These are phyloP conservation scores for Schizothecium vesticola DNA, from an alignment of 495 filamentous ascomycete species.

Conservation along the genomic window DNA sequence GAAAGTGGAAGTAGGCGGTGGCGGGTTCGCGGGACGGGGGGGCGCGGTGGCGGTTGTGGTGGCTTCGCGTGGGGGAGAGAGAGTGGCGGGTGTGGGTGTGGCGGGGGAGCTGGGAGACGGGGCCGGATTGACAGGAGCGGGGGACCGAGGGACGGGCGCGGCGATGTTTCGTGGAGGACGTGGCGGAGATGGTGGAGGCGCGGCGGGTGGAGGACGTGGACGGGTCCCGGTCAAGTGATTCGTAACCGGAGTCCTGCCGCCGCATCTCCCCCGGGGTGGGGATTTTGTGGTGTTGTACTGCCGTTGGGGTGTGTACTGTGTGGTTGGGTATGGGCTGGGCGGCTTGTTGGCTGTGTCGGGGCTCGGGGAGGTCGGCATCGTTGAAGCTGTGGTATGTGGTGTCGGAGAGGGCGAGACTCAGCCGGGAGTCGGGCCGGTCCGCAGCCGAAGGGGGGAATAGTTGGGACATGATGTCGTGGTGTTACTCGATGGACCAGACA, in stretches of 20 bases:
- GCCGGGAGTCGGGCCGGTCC: constrained; percentile 35
- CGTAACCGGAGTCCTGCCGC: constrained; percentile 48
- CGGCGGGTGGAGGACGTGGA: constrained; percentile 20
- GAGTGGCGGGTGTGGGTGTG: constrained; percentile 22
- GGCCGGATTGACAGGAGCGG: constrained; percentile 32
- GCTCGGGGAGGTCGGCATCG: constrained; percentile 36
- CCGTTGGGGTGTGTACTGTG: constrained; percentile 1
- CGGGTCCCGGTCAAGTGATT: constrained; percentile 31
- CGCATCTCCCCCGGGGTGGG: constrained; percentile 31
- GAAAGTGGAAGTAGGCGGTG: constrained; percentile 43
- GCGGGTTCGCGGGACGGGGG: constrained; percentile 23
- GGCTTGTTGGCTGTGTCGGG: constrained; percentile 9
- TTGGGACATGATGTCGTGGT: constrained; percentile 26
- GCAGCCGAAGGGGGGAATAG: constrained; percentile 25
- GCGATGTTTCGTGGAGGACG: constrained; percentile 27
- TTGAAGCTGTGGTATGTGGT: constrained; percentile 47
- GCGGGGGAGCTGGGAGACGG: constrained; percentile 21
- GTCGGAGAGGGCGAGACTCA: constrained; percentile 38
- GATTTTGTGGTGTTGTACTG: constrained; percentile 9
- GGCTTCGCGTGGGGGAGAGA: constrained; percentile 20
- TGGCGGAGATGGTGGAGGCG: constrained; percentile 17
- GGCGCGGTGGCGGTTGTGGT: constrained; percentile 7
- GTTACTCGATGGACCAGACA: neutral
- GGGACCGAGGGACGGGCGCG: constrained; percentile 32
- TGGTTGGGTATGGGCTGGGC: neutral